Conservation (phyloP, 2,329 filamentous ascomycete species). For the Epichloe festucae region DNA sequence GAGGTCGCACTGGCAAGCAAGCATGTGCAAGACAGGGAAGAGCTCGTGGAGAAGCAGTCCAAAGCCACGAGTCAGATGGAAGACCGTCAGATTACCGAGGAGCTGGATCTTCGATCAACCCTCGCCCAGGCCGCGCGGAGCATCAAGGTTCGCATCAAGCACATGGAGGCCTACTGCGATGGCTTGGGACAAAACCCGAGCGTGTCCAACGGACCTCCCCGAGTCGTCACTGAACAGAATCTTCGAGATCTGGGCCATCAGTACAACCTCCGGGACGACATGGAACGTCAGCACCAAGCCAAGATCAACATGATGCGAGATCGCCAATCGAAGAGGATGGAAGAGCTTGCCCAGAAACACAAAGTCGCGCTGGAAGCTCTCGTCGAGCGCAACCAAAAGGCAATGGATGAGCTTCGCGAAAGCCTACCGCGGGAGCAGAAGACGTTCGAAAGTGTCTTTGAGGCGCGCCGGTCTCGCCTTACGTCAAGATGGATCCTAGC, state of each 20-base stretch:
- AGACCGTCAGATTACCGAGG: slow-evolving; percentile 47
- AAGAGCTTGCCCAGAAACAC: slow-evolving; percentile 43
- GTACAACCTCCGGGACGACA: slow-evolving; percentile 45
- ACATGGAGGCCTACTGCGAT: slow-evolving; percentile 55
- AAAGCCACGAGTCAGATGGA: slow-evolving; percentile 43
- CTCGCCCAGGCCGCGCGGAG: slow-evolving; percentile 45
- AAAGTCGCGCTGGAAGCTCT: slow-evolving; percentile 36
- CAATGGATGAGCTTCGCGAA: slow-evolving; percentile 34
- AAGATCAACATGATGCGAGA: slow-evolving; percentile 55
- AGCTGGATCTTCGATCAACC: slow-evolving; percentile 43
- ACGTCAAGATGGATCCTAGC: slow-evolving; percentile 38
- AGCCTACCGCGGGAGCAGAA: slow-evolving; percentile 38
- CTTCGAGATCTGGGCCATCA: slow-evolving; percentile 46
- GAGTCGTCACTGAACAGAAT: slow-evolving; percentile 46
- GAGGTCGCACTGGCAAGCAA: slow-evolving; percentile 33
- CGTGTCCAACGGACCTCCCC: slow-evolving; percentile 26
- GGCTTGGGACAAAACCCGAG: slow-evolving; percentile 31
- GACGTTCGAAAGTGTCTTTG: slow-evolving; percentile 30
- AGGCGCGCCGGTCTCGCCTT: slow-evolving; percentile 30
- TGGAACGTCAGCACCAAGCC: slow-evolving; percentile 44
- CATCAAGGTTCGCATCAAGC: slow-evolving; percentile 43
- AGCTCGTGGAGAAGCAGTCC: slow-evolving; percentile 41
- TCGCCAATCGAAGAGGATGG: slow-evolving; percentile 47
- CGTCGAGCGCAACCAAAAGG: slow-evolving; percentile 30
- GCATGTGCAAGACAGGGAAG: slow-evolving; percentile 34